Conservation (phyloP, 192 early-diverging fungal genomes). For the Piromyces sp. region DNA sequence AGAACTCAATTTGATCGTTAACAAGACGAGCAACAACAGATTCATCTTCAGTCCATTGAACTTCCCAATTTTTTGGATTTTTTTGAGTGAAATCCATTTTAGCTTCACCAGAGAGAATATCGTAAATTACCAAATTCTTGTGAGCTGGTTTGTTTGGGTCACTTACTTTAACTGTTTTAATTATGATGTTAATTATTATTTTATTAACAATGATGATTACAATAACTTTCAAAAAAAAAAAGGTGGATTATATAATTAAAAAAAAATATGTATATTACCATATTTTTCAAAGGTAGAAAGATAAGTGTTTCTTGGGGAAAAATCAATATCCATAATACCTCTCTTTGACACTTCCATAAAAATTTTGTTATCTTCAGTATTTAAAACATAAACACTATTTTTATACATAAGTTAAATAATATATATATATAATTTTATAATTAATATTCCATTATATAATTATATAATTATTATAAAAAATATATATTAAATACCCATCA, state of each 20-base stretch:
- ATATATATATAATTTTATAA: constrained; percentile 48
- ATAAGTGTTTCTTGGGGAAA: constrained; percentile 81
- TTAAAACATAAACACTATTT: constrained; percentile 49
- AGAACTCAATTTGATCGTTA: constrained; percentile 78
- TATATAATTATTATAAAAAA: neutral
- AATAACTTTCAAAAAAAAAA: neutral
- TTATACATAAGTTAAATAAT: no score
- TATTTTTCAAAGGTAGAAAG: constrained; percentile 78
- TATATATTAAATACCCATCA: constrained; percentile 27
- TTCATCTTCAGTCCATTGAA: constrained; percentile 92
- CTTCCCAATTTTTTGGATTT: constrained; percentile 58
- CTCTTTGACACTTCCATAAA: constrained; percentile 40
- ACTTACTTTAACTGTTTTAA: constrained; percentile 37
- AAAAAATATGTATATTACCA: constrained; percentile 21
- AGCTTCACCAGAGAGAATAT: constrained; percentile 47
- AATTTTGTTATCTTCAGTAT: constrained; percentile 42
- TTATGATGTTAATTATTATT: no score
- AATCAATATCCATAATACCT: constrained; percentile 66
- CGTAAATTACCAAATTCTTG: constrained; percentile 69
- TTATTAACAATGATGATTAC: no score
- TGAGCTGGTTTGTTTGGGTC: constrained; percentile 42
- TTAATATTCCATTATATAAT: constrained; percentile 49
- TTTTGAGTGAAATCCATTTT: constrained; percentile 65
- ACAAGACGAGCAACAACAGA: constrained; percentile 67
- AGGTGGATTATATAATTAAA: neutral